Evolutionary conservation across 2,329 filamentous ascomycete genomes (phyloP), one percentile per base, ranked within the genome.

Genomic region (Capronia americana): DNA sequence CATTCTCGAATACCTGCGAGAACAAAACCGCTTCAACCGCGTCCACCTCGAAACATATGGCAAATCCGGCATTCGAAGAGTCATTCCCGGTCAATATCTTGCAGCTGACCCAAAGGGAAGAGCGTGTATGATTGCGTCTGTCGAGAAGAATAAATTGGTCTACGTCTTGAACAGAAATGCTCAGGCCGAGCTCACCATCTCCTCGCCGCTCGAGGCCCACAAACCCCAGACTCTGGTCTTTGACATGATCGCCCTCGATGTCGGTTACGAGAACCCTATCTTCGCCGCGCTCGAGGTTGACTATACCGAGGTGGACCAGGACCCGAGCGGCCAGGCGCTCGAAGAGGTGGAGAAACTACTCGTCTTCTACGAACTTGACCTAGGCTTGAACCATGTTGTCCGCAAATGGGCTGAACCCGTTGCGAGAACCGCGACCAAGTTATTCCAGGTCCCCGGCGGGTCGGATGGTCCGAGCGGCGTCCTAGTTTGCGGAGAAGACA

Each of bases 71-170:
- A 87, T 98, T 61, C 89, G 96, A 65, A 89, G 95, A 74, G 94
- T 98, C 44, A 88, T 99, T 53, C 95, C 96, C 2, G 95, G 96
- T 67, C 93, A 99, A 79, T 99, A 97, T 75, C 86, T 99, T 30
- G 95, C 94, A 6, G 92, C 92, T 60, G 95, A 99, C 75, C 95
- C 95, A 30, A 97, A 97, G 79, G 95, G 95, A 63, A 88, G 95
- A 81, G 96, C 96, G 63, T 97, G 94, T 76, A 85, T 99, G 76
- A 92, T 98, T 68, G 93, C 95, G 10, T 94, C 93, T 4, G 86
- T 94, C 63, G 96, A 99, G 82, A 99, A 99, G 86, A 99, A 98
- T 83, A 99, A 99, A 83, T 90, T 99, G 64, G 95, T 99, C 72
- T 99, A 99, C 80, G 94, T 99, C 74, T 85, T 99, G 72, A 98